Base-by-base conservation (phyloP, 768 basidiomycete species). In the Leucogyrophana mollusca region DNA sequence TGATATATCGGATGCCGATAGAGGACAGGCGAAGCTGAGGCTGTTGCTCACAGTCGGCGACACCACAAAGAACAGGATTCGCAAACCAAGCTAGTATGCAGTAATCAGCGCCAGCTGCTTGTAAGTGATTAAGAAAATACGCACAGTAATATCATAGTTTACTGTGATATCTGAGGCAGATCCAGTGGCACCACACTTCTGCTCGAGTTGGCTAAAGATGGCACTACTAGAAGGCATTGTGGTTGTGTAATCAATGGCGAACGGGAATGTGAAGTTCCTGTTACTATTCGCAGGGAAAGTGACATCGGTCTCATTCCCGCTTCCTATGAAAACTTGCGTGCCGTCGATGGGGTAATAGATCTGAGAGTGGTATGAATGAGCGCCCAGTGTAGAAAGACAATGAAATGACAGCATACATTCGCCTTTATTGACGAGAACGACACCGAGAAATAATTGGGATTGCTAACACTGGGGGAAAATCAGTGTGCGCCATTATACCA, bases 371-470 rank as follows among this genome's bases (percentile, higher is more conserved):
- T n/a, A n/a, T 2, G 22, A 25, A 20, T 25, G 39, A 30, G 9
- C 47, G n/a, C 18, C 54, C 33, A 57, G 34, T 43, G 23, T 17
- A 34, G 2, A 33, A 8, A 20, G 7, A 39, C 16, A 0, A 50
- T 65, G 6, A 16, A 17, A 14, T 30, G 30, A 34, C 23, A 20
- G 34, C 61, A 43, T 62, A 85, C 85, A 33, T 83, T 64, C 4
- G 83, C 84, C 35, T 76, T 71, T 52, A 93, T 78, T 46, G 76
- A 75, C 43, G 76, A 75, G 62, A 93, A 76, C 16, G 73, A 73
- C 9, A 87, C 83, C 8, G 76, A 65, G 59, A 93, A 90, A 65
- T 80, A 90, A 61, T 92, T 92, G 22, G 90, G 90, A 56, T 93
- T 93, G 58, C 70, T 69, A 45, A 91, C 85, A 22, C 89, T 92